Percentiles rank a stretch among this genome's conserved stretches.
These are phyloP conservation scores for Aristolochia contorta DNA, from an alignment of 164 flowering plant species.

Conservation along the genomic window DNA sequence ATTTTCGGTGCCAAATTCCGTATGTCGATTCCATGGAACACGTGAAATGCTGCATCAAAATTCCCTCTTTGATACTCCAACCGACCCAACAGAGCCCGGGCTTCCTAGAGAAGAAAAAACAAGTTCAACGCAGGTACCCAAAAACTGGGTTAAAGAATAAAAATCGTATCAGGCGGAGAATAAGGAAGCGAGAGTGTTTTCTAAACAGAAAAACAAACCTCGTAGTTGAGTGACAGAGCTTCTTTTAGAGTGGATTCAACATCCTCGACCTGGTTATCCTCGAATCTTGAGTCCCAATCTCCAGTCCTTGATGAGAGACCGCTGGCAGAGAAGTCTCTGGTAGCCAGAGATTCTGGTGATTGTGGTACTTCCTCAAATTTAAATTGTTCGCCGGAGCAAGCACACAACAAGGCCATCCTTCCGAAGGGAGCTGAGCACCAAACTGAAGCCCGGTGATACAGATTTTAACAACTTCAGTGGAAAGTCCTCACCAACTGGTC, in stretches of 20 bases:
- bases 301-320: constrained; percentile 73
- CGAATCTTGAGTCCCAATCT: constrained; percentile 78
- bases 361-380: constrained; percentile 80
- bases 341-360: constrained; percentile 90
- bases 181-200: no score
- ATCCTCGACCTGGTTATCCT: constrained; percentile 88
- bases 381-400: constrained; percentile 97
- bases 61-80: constrained; percentile 80
- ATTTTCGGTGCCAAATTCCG: constrained; percentile 53
- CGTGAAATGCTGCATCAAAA: constrained; percentile 87
- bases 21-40: constrained; percentile 87
- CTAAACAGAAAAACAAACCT: constrained; percentile 33
- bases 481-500: no score
- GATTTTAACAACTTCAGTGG: no score
- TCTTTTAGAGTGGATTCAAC: constrained; percentile 91
- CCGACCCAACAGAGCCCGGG: constrained; percentile 85
- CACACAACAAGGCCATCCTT: constrained; percentile 65
- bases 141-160: no score
- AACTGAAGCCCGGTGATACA: no score
- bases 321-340: constrained; percentile 86
- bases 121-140: no score
- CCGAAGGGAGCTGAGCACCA: no score
- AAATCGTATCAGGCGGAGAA: no score
- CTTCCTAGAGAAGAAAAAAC: constrained; percentile 47
- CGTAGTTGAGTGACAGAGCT: constrained; percentile 90